phyloP scores from a whole-genome alignment of 441 rosid genomes.

The Erodium texanum region DNA sequence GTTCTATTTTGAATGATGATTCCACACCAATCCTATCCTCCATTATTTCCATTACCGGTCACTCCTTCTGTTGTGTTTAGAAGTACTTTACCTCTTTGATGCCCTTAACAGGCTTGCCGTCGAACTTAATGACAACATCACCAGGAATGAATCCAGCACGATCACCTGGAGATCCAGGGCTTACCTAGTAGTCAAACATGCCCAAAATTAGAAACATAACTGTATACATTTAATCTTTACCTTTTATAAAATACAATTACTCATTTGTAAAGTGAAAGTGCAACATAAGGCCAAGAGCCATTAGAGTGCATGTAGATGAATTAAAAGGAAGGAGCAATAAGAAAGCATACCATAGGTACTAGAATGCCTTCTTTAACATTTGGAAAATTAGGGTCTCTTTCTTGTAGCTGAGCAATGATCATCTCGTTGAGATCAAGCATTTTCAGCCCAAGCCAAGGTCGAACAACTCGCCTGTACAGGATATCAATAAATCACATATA shows the following conservation, averaged over 20 bases:
- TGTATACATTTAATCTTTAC: not conserved
- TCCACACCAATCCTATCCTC: no score
- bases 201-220: no score
- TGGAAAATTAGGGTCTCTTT: conserved; percentile 66
- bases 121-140: conserved; percentile 65
- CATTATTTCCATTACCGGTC: no score
- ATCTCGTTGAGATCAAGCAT: conserved; percentile 80
- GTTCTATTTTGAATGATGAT: no score
- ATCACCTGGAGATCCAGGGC: conserved; percentile 86
- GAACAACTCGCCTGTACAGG: conserved; percentile 65
- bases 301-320: not conserved
- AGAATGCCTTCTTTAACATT: conserved; percentile 57
- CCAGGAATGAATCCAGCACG: conserved; percentile 76
- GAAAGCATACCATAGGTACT: conserved; percentile 52
- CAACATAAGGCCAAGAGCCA: not conserved
- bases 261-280: not conserved
- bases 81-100: conserved; percentile 52
- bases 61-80: no score
- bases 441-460: conserved; percentile 90
- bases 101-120: conserved; percentile 59
- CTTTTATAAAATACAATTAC: not conserved
- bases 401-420: conserved; percentile 72
- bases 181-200: conserved; percentile 37
- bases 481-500: not conserved
- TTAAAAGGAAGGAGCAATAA: not conserved